Evolutionary conservation across 2,329 filamentous ascomycete species (phyloP).

Genomic region (Zymoseptoria crescenta): DNA sequence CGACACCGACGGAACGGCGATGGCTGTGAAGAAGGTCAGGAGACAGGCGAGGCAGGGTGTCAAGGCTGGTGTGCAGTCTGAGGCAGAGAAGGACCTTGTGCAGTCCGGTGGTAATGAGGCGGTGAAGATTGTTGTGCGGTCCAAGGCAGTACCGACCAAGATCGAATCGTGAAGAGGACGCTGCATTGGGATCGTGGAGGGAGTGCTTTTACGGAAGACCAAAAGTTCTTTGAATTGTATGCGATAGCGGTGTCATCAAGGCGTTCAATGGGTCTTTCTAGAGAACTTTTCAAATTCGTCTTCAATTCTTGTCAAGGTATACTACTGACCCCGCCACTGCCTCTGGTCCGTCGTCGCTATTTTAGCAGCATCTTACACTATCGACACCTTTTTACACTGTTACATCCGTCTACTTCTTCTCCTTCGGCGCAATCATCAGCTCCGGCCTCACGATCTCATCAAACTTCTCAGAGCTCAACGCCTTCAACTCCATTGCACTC

Average conservation of each 20-base stretch:
- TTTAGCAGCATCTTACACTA: background rate
- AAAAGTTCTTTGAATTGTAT: too few relatives aligned
- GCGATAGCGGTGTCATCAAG: too few relatives aligned
- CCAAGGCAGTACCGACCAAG: too few relatives aligned
- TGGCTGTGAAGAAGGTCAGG: background rate
- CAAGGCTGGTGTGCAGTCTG: background rate
- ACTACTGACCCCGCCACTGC: background rate
- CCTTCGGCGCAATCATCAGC: conserved; percentile 84
- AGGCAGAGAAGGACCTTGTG: too few relatives aligned
- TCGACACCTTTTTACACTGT: background rate
- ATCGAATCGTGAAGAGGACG: too few relatives aligned
- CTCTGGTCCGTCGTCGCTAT: background rate
- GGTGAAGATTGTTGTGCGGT: too few relatives aligned
- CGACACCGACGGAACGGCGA: background rate
- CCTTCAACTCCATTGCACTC: conserved; percentile 87
- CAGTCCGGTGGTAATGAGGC: too few relatives aligned
- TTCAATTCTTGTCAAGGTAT: background rate
- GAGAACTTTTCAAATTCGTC: background rate
- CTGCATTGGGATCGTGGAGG: too few relatives aligned
- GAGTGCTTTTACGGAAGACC: too few relatives aligned
- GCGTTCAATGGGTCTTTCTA: too few relatives aligned
- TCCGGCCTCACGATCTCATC: conserved; percentile 84
- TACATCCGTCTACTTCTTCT: conserved; percentile 42
- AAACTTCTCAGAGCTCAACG: conserved; percentile 81
- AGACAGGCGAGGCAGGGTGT: background rate